These are phyloP conservation scores for Calonectria honghensis DNA, from an alignment of 2,329 filamentous ascomycete species.

Conservation along the genomic window DNA sequence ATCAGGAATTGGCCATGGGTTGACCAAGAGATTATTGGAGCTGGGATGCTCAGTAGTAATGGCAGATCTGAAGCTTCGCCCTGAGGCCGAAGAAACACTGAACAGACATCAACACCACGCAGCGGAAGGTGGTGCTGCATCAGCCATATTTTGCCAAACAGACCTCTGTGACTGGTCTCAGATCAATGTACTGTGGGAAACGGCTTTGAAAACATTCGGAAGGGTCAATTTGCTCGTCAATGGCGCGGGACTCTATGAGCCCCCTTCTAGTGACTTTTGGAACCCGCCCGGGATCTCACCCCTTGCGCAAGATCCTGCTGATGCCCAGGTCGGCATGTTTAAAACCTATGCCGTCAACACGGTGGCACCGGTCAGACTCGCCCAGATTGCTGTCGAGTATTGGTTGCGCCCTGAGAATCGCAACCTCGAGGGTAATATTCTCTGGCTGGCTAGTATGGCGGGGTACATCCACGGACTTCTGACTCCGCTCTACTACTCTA, in stretches of 20 bases:
- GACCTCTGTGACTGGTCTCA: constrained; percentile 32
- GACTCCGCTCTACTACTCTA: constrained; percentile 40
- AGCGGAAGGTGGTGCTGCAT: constrained; percentile 23
- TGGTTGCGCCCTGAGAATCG: constrained; percentile 23
- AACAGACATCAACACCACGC: constrained; percentile 9
- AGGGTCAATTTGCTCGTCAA: constrained; percentile 29
- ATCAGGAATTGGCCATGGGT: constrained; percentile 43
- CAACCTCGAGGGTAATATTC: constrained; percentile 10
- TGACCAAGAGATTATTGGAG: constrained; percentile 14
- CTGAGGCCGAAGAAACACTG: constrained; percentile 24
- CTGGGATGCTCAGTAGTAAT: constrained; percentile 21
- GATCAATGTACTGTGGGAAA: constrained; percentile 19
- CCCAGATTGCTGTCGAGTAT: constrained; percentile 29
- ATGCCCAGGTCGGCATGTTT: constrained; percentile 28
- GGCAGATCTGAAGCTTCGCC: constrained; percentile 26
- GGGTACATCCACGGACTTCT: constrained; percentile 28
- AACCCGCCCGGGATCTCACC: constrained; percentile 29
- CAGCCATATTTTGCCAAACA: constrained; percentile 10
- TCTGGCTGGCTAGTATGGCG: constrained; percentile 29
- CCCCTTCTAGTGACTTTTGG: constrained; percentile 29
- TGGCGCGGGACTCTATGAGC: constrained; percentile 25
- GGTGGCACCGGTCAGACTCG: constrained; percentile 16
- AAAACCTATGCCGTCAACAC: constrained; percentile 31
- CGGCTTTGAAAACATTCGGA: constrained; percentile 16
- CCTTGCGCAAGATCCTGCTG: constrained; percentile 18